These are phyloP conservation scores for Microdochium nivale DNA, from an alignment of 2,329 filamentous ascomycete species.

Conservation along the genomic window DNA sequence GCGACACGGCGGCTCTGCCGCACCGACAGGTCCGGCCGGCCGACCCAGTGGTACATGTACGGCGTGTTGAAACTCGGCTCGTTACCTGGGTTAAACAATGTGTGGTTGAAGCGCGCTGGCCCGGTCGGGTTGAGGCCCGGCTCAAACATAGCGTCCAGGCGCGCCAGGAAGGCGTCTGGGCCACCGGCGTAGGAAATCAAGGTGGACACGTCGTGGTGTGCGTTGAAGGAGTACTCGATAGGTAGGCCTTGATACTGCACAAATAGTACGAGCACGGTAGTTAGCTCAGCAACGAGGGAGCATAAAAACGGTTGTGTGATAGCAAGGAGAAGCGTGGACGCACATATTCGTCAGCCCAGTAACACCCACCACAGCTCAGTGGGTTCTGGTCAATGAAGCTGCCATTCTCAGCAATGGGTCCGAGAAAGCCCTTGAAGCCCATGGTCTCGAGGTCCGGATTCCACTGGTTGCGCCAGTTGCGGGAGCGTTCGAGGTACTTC, in stretches of 20 bases:
- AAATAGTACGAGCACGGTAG: background rate
- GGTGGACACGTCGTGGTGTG: conserved; percentile 54
- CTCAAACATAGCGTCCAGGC: conserved; percentile 54
- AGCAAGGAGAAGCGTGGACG: conserved; percentile 31
- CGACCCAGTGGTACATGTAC: conserved; percentile 61
- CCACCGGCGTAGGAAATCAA: conserved; percentile 50
- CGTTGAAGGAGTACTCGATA: conserved; percentile 60
- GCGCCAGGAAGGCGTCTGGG: conserved; percentile 39
- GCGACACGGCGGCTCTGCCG: conserved; percentile 49
- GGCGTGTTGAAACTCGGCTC: conserved; percentile 60
- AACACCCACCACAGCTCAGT: conserved; percentile 52
- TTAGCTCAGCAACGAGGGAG: conserved; percentile 39
- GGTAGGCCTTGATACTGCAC: conserved; percentile 48
- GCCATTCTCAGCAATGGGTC: conserved; percentile 45
- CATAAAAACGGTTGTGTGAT: too few species aligned
- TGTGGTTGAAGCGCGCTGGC: conserved; percentile 34
- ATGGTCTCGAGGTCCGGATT: conserved; percentile 47
- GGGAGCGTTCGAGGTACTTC: conserved; percentile 54
- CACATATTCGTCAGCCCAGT: conserved; percentile 50
- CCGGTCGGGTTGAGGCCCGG: conserved; percentile 32
- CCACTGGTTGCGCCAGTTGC: conserved; percentile 68
- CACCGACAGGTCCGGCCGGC: conserved; percentile 53
- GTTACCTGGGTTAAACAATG: conserved; percentile 60
- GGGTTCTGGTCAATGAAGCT: conserved; percentile 47
- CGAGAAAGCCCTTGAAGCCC: conserved; percentile 57